phyloP scores from a whole-genome alignment of 495 filamentous ascomycete genomes.

The Lentithecium fluviatile region DNA sequence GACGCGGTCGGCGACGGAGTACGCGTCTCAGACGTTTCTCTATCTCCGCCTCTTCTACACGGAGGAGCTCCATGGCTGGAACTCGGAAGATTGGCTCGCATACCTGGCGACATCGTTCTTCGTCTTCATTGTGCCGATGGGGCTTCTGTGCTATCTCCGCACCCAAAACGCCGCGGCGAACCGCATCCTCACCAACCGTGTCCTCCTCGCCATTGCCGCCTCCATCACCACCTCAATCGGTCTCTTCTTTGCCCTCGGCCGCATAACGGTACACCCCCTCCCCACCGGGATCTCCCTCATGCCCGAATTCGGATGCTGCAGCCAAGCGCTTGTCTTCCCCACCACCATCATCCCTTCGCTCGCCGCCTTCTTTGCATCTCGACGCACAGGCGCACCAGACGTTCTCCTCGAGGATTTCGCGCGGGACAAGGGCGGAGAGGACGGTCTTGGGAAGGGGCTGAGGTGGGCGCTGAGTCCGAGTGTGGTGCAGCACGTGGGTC shows the following conservation, averaged over 20 bases:
- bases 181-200: constrained; percentile 6
- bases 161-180: neutral
- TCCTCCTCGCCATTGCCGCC: constrained; percentile 26
- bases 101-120: constrained; percentile 42
- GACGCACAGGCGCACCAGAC: constrained; percentile 42
- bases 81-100: constrained; percentile 50
- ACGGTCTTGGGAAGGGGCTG: constrained; percentile 40
- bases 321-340: constrained; percentile 49
- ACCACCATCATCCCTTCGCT: constrained; percentile 41
- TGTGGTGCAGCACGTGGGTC: constrained; percentile 54
- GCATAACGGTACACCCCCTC: constrained; percentile 44
- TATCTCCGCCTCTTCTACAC: constrained; percentile 62
- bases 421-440: no score
- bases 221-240: constrained; percentile 38
- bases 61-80: constrained; percentile 57
- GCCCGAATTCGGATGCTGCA: constrained; percentile 54
- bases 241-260: constrained; percentile 45
- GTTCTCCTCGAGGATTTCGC: constrained; percentile 52
- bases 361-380: constrained; percentile 25
- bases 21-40: constrained; percentile 33
- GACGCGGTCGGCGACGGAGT: constrained; percentile 15
- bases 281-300: constrained; percentile 49
- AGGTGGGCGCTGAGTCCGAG: constrained; percentile 54
- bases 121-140: constrained; percentile 9
- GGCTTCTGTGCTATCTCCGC: constrained; percentile 15